Evolutionary conservation across 2,329 filamentous ascomycete species (phyloP), one percentile per base, ranked within the genome.

Genomic region (Nakataea oryzae): DNA sequence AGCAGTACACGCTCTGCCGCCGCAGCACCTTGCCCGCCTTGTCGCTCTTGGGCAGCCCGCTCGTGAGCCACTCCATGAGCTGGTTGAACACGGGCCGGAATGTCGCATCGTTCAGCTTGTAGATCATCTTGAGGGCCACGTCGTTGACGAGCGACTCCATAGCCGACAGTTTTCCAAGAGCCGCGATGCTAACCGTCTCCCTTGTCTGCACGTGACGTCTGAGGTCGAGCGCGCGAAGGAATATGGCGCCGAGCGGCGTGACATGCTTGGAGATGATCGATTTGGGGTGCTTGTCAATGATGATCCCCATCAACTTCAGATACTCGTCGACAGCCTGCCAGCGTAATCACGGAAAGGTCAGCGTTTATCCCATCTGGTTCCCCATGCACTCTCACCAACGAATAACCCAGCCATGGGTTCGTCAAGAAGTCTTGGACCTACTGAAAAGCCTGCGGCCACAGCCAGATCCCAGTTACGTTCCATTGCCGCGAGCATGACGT

Each of bases 81-180:
- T 88, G 85, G 21, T 86, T 82, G 77, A 97, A 99, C 65, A 99
- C 86, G 0, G 95, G 96, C 14, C 93, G 84, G 85, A 99, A 99
- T 0, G 89, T 86, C 0, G 89, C 87, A 71, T 99, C 95, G 75
- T 97, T 97, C 65, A 99, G 84, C 79, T 97, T 97, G 79, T 96
- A 91, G 61, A 96, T 89, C 86, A 97, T 95, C 74, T 91, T 90
- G 63, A 99, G 83, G 0, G 87, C 85, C 14, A 89, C 85, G 12
- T 88, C 83, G 70, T 91, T 88, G 66, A 90, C 70, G 13, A 79
- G 78, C 2, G 78, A 76, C 71, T 96, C 91, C 14, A 91, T 78
- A 55, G 80, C 78, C 26, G 79, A 74, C 7, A 90, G 73, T 57
- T 82, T 54, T 3, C 60, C 28, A 27, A 56, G 24, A 5, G 61